phyloP scores from a whole-genome alignment of 495 filamentous ascomycete genomes.

The Aspergillus cristatus region DNA sequence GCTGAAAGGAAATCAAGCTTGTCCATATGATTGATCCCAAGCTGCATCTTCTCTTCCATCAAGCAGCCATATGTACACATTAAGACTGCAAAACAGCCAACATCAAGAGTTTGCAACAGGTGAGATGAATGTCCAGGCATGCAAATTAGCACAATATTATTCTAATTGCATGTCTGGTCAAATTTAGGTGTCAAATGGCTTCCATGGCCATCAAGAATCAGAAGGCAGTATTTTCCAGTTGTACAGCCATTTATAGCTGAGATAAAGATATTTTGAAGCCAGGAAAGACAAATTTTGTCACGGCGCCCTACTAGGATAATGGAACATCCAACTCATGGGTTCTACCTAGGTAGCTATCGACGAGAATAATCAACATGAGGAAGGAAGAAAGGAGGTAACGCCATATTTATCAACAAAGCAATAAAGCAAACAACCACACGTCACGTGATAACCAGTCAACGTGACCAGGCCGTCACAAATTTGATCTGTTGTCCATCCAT shows the following conservation, averaged over 20 bases:
- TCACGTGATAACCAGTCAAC: too few species aligned
- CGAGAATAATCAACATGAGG: too few species aligned
- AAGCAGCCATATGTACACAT: slow-evolving; percentile 7
- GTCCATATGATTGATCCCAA: slow-evolving; percentile 1
- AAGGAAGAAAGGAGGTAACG: too few species aligned
- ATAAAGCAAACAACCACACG: too few species aligned
- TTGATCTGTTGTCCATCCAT: slow-evolving; percentile 1
- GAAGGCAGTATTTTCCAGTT: slow-evolving; percentile 6
- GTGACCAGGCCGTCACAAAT: too few species aligned
- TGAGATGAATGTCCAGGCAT: slow-evolving; percentile 14
- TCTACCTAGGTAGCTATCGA: too few species aligned
- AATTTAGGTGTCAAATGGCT: slow-evolving; percentile 10
- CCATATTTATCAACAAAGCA: too few species aligned
- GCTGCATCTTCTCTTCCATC: background rate
- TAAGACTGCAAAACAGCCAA: slow-evolving; percentile 10
- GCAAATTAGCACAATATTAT: slow-evolving; percentile 10
- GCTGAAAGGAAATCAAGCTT: background rate
- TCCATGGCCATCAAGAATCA: slow-evolving; percentile 16
- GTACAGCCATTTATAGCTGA: slow-evolving; percentile 3
- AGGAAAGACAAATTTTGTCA: slow-evolving; percentile 1
- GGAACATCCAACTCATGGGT: too few species aligned
- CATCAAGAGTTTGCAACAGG: slow-evolving; percentile 15
- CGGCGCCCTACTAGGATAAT: too few species aligned
- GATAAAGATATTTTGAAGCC: slow-evolving; percentile 5
- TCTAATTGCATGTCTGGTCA: slow-evolving; percentile 4